Evolutionary conservation across 192 early-diverging fungal genomes (phyloP).

Genomic region (Physocladia obscura): DNA sequence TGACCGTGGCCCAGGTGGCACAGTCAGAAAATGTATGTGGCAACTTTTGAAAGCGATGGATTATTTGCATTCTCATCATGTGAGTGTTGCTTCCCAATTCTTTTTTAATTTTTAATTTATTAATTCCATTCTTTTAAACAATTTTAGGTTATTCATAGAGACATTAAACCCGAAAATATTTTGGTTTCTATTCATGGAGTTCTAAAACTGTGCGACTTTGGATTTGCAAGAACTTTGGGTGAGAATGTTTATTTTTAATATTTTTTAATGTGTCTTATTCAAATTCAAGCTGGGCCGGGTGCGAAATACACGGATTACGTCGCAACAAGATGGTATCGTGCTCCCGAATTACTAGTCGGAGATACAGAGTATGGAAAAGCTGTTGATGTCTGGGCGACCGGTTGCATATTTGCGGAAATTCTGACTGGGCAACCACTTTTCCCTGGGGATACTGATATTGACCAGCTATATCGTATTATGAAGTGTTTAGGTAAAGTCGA

Average conservation of each 20-base stretch:
- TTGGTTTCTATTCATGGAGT: slow-evolving; percentile 58
- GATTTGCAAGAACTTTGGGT: slow-evolving; percentile 63
- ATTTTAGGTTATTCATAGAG: slow-evolving; percentile 59
- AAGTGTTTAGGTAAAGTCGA: slow-evolving; percentile 58
- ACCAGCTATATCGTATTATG: slow-evolving; percentile 66
- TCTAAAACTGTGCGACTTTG: slow-evolving; percentile 66
- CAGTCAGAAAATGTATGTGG: slow-evolving; percentile 65
- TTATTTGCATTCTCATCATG: slow-evolving; percentile 66
- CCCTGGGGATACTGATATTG: slow-evolving; percentile 66
- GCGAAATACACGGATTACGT: slow-evolving; percentile 70
- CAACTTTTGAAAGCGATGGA: slow-evolving; percentile 66
- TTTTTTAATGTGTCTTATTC: slow-evolving; percentile 13
- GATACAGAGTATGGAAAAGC: slow-evolving; percentile 67
- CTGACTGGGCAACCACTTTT: slow-evolving; percentile 66
- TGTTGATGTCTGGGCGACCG: slow-evolving; percentile 68
- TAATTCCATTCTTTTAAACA: background rate
- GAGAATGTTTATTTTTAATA: slow-evolving; percentile 20
- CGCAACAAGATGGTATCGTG: slow-evolving; percentile 62
- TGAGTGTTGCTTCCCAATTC: slow-evolving; percentile 15
- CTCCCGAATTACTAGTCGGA: slow-evolving; percentile 61
- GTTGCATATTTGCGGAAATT: slow-evolving; percentile 67
- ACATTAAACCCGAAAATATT: slow-evolving; percentile 71
- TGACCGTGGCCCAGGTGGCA: slow-evolving; percentile 40
- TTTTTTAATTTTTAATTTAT: background rate
- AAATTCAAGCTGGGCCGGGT: slow-evolving; percentile 54